Percentiles rank a stretch among this genome's conserved stretches.
phyloP scores from a whole-genome alignment of 1,284 basidiomycete genomes.

The Grifola frondosa region DNA sequence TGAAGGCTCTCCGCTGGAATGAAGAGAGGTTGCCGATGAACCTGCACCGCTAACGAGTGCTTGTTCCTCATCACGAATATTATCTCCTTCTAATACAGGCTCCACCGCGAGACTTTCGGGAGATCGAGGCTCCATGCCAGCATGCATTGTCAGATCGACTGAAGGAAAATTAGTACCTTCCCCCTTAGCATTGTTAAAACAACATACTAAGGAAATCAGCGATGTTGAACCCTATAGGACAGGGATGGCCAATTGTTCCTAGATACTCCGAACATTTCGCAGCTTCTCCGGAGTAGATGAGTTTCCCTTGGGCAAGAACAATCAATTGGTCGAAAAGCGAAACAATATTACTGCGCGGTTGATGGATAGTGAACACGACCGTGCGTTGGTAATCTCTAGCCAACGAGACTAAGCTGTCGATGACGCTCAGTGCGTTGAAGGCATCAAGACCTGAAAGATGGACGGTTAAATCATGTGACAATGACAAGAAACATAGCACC shows the following conservation, averaged over 20 bases:
- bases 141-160: slow-evolving; percentile 88
- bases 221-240: slow-evolving; percentile 96
- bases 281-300: slow-evolving; percentile 82
- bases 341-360: slow-evolving; percentile 97
- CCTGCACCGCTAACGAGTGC: slow-evolving; percentile 30
- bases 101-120: slow-evolving; percentile 39
- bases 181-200: not conserved
- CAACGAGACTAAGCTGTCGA: slow-evolving; percentile 84
- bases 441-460: slow-evolving; percentile 75
- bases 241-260: slow-evolving; percentile 73
- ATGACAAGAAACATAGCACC: slow-evolving; percentile 25
- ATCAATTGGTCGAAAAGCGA: slow-evolving; percentile 92
- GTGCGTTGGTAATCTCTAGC: slow-evolving; percentile 92
- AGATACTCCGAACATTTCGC: slow-evolving; percentile 81
- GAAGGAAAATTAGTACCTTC: slow-evolving; percentile 3
- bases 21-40: slow-evolving; percentile 36
- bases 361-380: slow-evolving; percentile 96
- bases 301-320: slow-evolving; percentile 80
- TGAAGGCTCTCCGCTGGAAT: slow-evolving; percentile 34
- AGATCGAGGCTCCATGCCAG: slow-evolving; percentile 47
- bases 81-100: slow-evolving; percentile 37
- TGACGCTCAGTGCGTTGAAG: slow-evolving; percentile 93
- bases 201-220: slow-evolving; percentile 89
- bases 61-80: slow-evolving; percentile 65
- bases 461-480: not conserved